Evolutionary conservation across 805 yeast species (phyloP), one percentile per base, ranked within the genome.

Genomic region (Candida khao-thaluensis): DNA sequence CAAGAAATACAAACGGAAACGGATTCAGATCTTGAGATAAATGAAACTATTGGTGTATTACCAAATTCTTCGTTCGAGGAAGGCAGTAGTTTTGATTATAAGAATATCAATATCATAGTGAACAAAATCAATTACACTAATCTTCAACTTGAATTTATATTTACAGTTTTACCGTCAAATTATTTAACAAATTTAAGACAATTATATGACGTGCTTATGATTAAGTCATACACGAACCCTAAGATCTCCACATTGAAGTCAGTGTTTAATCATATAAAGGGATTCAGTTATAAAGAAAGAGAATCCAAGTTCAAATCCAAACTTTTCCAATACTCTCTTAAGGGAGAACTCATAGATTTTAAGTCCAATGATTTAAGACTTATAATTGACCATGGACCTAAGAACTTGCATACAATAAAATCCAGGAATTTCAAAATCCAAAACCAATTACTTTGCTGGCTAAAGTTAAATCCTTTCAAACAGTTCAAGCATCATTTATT

Each of bases 391-490:
- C 12, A 12, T 28, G 33, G 8, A 17, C 35, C 11, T 37, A 35
- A 33, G 34, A 41, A 18, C 23, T 21, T 28, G 4, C 37, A 33
- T 6, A 32, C 28, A 10, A 30, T 38, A 3, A 49, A 52, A 32
- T 40, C 53, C 12, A 48, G 45, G 29, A 49, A 57, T 11, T 50
- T 44, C 23, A 39, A 52, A 25, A 47, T 56, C 2, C 46, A 57
- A 28, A 40, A 55, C 5, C 72, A 67, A 36, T 39, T 68, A 11
- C 44, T 50, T 6, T 64, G 64, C 41, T 69, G 74, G 74, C 57
- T 67, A 52, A 52, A 52, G 16, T 37, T 69, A 12, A 50, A 54
- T 31, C 74, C 74, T 0, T 65, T 66, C 37, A 47, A 50, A 15
- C 56, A 62, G 38, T 58, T 61, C 32, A 50, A 51, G 31, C 47